Evolutionary conservation across 108 stramenopile genomes (phyloP).

Genomic region (Craspedostauros australis): DNA sequence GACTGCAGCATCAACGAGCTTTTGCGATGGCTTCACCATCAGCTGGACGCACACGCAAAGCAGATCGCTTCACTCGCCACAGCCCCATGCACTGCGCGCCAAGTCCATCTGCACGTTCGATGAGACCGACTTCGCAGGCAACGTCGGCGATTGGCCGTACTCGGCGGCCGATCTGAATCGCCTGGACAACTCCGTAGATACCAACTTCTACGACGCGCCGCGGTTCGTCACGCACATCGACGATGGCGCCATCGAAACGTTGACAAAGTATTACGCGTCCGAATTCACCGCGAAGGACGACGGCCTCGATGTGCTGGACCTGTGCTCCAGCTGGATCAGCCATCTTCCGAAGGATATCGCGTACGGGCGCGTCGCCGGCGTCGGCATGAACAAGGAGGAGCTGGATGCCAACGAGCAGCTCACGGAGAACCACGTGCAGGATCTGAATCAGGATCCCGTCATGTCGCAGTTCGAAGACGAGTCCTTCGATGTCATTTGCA

Average conservation of each 20-base stretch:
- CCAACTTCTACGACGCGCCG: conserved; percentile 54
- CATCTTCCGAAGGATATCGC: conserved; percentile 43
- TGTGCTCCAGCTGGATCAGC: conserved; percentile 68
- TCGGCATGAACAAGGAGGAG: conserved; percentile 74
- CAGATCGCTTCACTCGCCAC: no score
- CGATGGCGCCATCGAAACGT: conserved; percentile 46
- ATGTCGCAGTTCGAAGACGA: conserved; percentile 51
- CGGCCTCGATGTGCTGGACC: conserved; percentile 54
- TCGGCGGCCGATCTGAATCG: conserved; percentile 48
- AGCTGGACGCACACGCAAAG: no score
- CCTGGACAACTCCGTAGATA: conserved; percentile 54
- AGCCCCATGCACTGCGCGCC: no score
- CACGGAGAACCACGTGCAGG: conserved; percentile 46
- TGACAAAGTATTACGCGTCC: conserved; percentile 49
- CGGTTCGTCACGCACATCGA: conserved; percentile 78
- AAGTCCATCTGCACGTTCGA: conserved; percentile 54
- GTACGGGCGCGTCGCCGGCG: conserved; percentile 49
- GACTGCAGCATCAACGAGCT: no score
- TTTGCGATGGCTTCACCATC: no score
- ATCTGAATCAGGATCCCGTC: conserved; percentile 51
- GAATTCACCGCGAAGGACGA: conserved; percentile 23
- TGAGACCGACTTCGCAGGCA: conserved; percentile 45
- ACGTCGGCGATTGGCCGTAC: conserved; percentile 45
- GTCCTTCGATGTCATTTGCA: conserved; percentile 61
- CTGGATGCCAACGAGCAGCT: conserved; percentile 54